Base-by-base conservation (phyloP, 176 grass and related monocot species). In the Rhipidocladum racemiflorum region DNA sequence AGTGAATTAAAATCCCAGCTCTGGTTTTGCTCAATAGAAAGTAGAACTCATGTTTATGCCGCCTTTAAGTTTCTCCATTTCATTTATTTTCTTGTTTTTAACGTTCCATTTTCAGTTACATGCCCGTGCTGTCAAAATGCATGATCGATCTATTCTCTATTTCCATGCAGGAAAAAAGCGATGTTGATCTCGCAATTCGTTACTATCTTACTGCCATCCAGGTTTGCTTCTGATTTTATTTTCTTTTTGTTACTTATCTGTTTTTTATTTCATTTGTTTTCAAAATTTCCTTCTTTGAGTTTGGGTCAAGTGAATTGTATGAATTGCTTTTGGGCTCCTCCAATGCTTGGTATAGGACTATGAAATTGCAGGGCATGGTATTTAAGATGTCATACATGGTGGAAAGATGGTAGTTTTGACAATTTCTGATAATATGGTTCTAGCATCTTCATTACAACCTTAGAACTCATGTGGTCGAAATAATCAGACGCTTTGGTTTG, bases 141-240 rank as follows among this genome's bases (percentile, higher is more conserved):
- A 10, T 80, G 50, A 70, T 30, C 9, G 27, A 75, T 29, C 45
- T 15, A 0, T 77, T 84, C 44, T 48, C 55, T 78, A 61, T 82
- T 40, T 27, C 62, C 72, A 62, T 90, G 53, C 68, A 99, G 97
- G 97, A 99, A 68, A 99, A 99, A 65, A 93, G 97, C 1, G 83
- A 99, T 70, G 82, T 93, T 81, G 93, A 99, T 84, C 89, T 94
- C 74, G 89, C 97, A 56, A 93, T 93, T 62, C 89, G 85, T 87
- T 95, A 91, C 89, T 99, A 99, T 80, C 86, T 95, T 75, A 91
- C 75, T 53, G 97, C 97, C 48, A 93, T 99, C 83, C 87, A 96
- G 97, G 97, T 99, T 25, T 89, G 70, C 4, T 61, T 83, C 18
- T 62, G 21, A 15, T 81, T 17, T 55, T 87, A 4, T 59, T 72